Evolutionary conservation across 495 filamentous ascomycete species (phyloP).

Genomic region (Clavariopsis aquatica): DNA sequence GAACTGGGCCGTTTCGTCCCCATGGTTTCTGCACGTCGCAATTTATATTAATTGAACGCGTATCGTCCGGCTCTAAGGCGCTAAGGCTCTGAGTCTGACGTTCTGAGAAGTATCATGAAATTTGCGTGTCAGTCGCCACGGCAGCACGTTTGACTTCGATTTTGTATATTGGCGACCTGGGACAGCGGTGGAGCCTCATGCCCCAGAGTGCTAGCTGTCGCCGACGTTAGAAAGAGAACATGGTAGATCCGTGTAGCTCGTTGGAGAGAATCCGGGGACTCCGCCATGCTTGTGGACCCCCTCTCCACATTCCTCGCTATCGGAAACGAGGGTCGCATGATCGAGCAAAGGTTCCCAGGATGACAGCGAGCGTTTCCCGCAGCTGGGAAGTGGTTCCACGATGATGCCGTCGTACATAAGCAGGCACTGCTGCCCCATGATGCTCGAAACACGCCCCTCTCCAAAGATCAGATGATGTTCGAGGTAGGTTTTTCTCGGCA

Average conservation of each 20-base stretch:
- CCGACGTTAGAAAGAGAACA: background rate
- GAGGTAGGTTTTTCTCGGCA: constrained; percentile 12
- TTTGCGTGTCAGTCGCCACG: too few relatives aligned
- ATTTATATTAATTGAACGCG: constrained; percentile 5
- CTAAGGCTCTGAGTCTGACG: too few relatives aligned
- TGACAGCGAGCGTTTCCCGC: background rate
- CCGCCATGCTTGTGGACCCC: background rate
- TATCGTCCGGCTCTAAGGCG: background rate
- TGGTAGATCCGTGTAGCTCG: background rate
- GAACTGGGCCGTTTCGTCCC: background rate
- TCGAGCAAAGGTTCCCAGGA: background rate
- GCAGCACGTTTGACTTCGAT: too few relatives aligned
- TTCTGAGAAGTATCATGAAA: background rate
- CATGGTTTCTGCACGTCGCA: background rate
- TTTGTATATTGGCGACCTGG: too few relatives aligned
- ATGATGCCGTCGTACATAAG: constrained; percentile 2
- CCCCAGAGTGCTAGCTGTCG: too few relatives aligned
- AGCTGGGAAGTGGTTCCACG: background rate
- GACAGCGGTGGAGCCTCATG: too few relatives aligned
- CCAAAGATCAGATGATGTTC: constrained; percentile 12
- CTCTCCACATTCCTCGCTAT: constrained; percentile 3
- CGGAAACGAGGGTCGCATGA: constrained; percentile 9
- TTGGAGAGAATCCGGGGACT: background rate
- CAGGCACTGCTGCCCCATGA: background rate
- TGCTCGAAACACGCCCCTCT: background rate